Evolutionary conservation across 2,329 filamentous ascomycete genomes (phyloP), one percentile per base, ranked within the genome.

Genomic region (Fusarium sp.): DNA sequence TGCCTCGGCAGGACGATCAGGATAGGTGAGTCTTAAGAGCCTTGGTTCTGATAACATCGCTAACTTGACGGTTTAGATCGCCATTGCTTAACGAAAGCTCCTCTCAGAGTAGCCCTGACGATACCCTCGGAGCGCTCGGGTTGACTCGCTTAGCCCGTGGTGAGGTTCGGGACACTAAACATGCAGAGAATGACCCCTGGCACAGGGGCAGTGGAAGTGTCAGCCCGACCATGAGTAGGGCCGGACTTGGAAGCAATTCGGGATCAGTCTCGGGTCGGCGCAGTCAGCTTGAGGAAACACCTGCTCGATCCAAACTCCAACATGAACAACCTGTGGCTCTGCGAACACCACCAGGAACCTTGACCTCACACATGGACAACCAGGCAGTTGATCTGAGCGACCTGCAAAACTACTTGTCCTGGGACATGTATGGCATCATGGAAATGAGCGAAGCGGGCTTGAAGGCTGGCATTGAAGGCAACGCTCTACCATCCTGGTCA

Each of bases 361-460:
- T 72, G 16, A 56, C 73, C n/a, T 64, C 74, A 20, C 71, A 78
- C 18, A 82, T 83, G 81, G 80, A 80, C 24, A 79, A 83, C 31
- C 65, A 79, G n/a, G 80, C 80, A 29, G 79, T 84, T 5, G 83
- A 84, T 61, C 72, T 84, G 13, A 82, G 82, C 31, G 83, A 84
- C 65, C 65, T 84, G 65, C 82, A 84, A 61, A 83, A 80, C 65
- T 84, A 83, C 45, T 61, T 84, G 60, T 82, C 82, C 6, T 84
- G 83, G 83, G 83, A 84, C 63, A 82, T 84, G 81, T 82, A 83
- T 58, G 82, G 83, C 22, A 83, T 84, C 39, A 83, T 84, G 80
- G 83, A 84, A 67, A 82, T 84, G 79, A 82, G 81, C 35, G 83
- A 83, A 10, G 77, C 81, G 1, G 77, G 83, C 9, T 76, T 81